Conservation (phyloP, 768 basidiomycete species). For the Boletus reticuloceps region DNA sequence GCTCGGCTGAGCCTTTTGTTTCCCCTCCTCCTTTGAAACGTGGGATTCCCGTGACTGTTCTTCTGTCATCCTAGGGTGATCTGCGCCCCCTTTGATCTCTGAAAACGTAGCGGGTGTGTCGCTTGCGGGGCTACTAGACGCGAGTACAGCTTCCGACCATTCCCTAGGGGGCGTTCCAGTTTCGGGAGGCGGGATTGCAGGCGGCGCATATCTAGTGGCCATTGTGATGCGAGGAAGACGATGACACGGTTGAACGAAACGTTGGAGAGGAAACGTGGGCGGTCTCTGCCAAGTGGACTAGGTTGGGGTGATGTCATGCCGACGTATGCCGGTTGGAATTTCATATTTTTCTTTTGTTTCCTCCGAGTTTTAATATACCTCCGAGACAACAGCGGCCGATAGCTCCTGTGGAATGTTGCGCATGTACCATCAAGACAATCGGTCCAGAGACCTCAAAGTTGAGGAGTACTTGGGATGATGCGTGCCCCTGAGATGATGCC, state of each 20-base stretch:
- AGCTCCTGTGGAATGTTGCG: no score
- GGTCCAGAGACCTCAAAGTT: no score
- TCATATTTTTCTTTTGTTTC: background rate
- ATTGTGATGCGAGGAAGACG: slow-evolving; percentile 4
- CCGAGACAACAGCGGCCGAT: background rate
- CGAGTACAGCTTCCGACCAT: slow-evolving; percentile 19
- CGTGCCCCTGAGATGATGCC: no score
- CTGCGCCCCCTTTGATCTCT: background rate
- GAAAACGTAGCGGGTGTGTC: slow-evolving; percentile 3
- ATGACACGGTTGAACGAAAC: background rate
- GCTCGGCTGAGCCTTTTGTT: background rate
- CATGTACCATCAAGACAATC: no score
- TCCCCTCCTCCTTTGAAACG: background rate
- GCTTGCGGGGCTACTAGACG: background rate
- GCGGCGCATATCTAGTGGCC: slow-evolving; percentile 6
- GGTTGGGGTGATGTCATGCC: slow-evolving; percentile 31
- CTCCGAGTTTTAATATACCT: no score
- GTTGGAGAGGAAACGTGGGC: background rate
- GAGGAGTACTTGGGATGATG: no score
- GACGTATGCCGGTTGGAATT: slow-evolving; percentile 14
- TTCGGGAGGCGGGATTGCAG: slow-evolving; percentile 16
- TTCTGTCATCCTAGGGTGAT: background rate
- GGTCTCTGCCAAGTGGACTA: background rate
- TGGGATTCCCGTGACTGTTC: background rate
- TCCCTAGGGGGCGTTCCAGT: slow-evolving; percentile 17